phyloP scores from a whole-genome alignment of 306 rosid species.

The Medicago ruthenica region DNA sequence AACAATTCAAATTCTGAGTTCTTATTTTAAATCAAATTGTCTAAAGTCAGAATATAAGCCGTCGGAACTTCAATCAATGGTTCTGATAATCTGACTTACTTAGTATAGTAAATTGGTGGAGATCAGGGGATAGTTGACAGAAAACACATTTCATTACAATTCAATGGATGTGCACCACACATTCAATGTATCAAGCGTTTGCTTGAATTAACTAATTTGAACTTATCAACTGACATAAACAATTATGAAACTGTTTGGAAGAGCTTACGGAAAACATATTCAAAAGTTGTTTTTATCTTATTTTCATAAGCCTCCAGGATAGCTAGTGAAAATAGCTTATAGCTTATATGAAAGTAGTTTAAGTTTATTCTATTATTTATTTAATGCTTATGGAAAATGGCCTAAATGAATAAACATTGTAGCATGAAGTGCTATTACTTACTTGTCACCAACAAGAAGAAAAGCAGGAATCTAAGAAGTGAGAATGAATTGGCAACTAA shows the following conservation, averaged over 20 bases:
- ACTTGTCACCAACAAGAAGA: not conserved
- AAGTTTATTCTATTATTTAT: not conserved
- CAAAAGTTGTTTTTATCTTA: not conserved
- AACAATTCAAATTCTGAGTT: not conserved
- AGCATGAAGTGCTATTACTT: too few species aligned
- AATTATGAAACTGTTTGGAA: not conserved
- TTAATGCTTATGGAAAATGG: too few species aligned
- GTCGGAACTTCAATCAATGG: not conserved
- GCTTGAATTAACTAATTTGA: not conserved
- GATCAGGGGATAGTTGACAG: not conserved
- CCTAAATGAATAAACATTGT: not conserved
- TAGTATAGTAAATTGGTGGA: not conserved
- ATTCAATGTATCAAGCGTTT: not conserved
- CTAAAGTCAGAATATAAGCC: not conserved
- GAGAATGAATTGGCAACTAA: constrained; percentile 1
- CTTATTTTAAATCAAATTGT: not conserved
- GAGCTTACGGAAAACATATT: not conserved
- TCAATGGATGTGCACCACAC: not conserved
- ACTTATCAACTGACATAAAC: too few species aligned
- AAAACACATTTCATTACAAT: not conserved
- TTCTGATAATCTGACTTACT: not conserved
- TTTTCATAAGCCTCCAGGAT: not conserved
- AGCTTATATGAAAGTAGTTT: not conserved
- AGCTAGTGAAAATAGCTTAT: not conserved
- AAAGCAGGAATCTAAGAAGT: not conserved